Evolutionary conservation across 2,329 filamentous ascomycete genomes (phyloP), one percentile per base, ranked within the genome.

Genomic region (Penicillium sp.): DNA sequence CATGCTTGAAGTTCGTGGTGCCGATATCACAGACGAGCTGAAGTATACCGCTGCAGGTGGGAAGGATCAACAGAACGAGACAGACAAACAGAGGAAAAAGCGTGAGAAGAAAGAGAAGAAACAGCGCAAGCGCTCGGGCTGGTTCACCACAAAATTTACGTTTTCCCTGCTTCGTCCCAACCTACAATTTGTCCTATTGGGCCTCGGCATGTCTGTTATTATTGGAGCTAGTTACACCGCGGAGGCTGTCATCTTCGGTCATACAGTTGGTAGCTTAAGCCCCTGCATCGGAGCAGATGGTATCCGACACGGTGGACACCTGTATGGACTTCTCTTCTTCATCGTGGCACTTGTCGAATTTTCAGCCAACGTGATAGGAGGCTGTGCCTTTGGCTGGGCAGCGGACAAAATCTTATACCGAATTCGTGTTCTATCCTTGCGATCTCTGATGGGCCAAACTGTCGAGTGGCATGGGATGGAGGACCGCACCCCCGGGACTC

Each of bases 381-480:
- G 82, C 71, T 77, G 77, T 3, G 70, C 72, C 4, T 85, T 85
- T 61, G 83, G 82, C 2, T 72, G 77, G 51, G 72, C 84, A 0
- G 82, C 86, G 0, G 86, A 89, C 65, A 82, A 84, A 58, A 70
- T 88, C 2, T 72, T 89, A 1, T 85, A 84, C 64, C 80, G 76
- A 39, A 79, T 87, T 12, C 79, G 85, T 44, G 79, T 86, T 3
- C 69, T 86, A 0, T 85, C 83, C 0, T 80, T 89, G 61, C 80
- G 83, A 4, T 82, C 85, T 0, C 71, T 89, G 1, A 78, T 88
- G 42, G 75, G 82, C 45, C 86, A 89, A 67, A 84, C 84, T 46
- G 70, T 88, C 51, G 78, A 85, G 54, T 90, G 86, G 87, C 87
- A 90, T 62, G 81, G 88, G 60, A 83, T 83, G 1, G 78, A 82